A percentile compares a stretch with the other conserved stretches of the same genome.
Evolutionary conservation across 2,329 filamentous ascomycete species (phyloP).

Genomic region (Ophiostoma populinum): DNA sequence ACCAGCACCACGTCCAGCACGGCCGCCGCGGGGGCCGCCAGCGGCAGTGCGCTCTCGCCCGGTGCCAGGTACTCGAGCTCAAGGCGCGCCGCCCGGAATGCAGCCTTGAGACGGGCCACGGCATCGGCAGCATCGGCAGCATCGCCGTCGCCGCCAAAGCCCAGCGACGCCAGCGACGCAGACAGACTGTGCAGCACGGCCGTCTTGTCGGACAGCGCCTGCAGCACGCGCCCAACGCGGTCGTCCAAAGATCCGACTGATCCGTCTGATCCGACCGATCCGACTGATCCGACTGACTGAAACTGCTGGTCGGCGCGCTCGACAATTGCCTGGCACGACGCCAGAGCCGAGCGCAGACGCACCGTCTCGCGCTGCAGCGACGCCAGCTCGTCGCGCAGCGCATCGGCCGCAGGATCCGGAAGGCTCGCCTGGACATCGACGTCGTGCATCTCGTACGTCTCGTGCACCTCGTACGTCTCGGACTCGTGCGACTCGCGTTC

Average conservation of each 20-base stretch:
- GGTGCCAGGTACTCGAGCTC: slow-evolving; percentile 46
- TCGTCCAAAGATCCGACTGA: slow-evolving; percentile 20
- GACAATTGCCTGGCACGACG: slow-evolving; percentile 27
- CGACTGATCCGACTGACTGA: slow-evolving; percentile 9
- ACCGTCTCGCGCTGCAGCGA: slow-evolving; percentile 30
- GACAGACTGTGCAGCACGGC: slow-evolving; percentile 28
- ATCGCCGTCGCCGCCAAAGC: slow-evolving; percentile 30
- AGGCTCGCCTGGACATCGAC: slow-evolving; percentile 24
- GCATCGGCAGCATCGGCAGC: slow-evolving; percentile 30
- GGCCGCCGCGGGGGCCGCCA: slow-evolving; percentile 34
- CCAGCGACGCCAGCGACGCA: slow-evolving; percentile 27
- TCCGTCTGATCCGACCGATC: slow-evolving; percentile 8
- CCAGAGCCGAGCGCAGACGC: slow-evolving; percentile 29
- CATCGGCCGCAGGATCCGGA: slow-evolving; percentile 24
- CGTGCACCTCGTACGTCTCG: no score
- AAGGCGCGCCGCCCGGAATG: slow-evolving; percentile 38
- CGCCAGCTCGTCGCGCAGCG: slow-evolving; percentile 27
- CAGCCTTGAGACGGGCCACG: slow-evolving; percentile 26
- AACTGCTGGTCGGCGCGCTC: slow-evolving; percentile 21
- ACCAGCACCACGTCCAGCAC: slow-evolving; percentile 37
- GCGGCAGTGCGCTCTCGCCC: slow-evolving; percentile 36
- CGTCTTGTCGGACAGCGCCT: slow-evolving; percentile 30
- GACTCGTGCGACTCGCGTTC: no score
- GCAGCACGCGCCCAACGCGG: slow-evolving; percentile 25
- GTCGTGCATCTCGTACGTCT: no score